Base-by-base conservation (phyloP, 2,329 filamentous ascomycete genomes). In the Ophiostoma ips region DNA sequence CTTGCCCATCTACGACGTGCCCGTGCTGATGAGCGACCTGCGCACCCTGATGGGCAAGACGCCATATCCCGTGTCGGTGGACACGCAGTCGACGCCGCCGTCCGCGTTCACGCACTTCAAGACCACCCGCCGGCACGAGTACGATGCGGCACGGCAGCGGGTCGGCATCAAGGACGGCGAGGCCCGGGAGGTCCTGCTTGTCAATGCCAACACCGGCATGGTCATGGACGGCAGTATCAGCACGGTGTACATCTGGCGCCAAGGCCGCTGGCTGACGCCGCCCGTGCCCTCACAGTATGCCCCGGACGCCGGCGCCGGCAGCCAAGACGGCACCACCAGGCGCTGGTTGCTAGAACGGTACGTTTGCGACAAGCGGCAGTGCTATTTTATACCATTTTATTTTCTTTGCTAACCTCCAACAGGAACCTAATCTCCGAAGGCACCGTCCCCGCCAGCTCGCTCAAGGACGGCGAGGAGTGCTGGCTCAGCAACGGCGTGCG, bases 401-500 rank as follows among this genome's bases (percentile, higher is more conserved):
- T 28, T 28, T n/a, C n/a, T n/a, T 12, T 31, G 8, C 31, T 30
- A 36, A 38, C 18, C 24, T 13, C 31, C 45, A 16, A 28, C 46
- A 77, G 73, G 52, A 68, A 66, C 0, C 66, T 92, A 41, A 88
- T 77, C 49, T 69, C 73, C 30, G 84, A 94, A 60, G 75, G 79
- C 55, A 64, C 68, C 3, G 69, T 95, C 15, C 63, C 63, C n/a
- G 69, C 69, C 2, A 66, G 72, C 12, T 79, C 79, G 7, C 63
- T 95, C 12, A 61, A 71, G 3, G 71, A 86, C 55, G 85, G 82
- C 1, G 89, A 95, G 63, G 73, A 81, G 49, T 84, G 89, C 54
- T 94, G 87, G 84, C 67, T 95, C 49, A 95, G 88, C 63, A 95
- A 90, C 63, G 88, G 85, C 0, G 83, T 90, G 1, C 76, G 84